A percentile compares a stretch with the other conserved stretches of the same genome.
Conservation (phyloP, 495 filamentous ascomycete genomes). For the Parmelia sp. region DNA sequence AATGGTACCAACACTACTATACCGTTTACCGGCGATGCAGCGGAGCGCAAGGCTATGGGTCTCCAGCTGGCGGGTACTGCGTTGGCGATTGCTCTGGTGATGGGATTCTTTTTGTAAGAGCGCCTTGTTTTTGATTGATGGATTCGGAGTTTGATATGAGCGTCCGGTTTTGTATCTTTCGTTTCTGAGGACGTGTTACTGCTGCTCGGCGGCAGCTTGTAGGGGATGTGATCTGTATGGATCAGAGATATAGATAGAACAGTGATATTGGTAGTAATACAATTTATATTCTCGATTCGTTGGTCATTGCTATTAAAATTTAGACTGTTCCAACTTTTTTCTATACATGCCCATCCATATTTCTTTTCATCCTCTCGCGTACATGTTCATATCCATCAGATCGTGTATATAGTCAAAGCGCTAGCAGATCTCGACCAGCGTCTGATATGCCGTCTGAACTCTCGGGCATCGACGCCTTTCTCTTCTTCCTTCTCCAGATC, state of each 20-base stretch:
- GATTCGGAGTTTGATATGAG: background rate
- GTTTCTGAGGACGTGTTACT: background rate
- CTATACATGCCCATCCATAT: background rate
- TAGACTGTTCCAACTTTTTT: background rate
- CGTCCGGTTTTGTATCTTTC: background rate
- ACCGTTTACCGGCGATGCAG: slow-evolving; percentile 14
- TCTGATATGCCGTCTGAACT: background rate
- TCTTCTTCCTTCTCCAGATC: slow-evolving; percentile 14
- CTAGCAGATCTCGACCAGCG: slow-evolving; percentile 6
- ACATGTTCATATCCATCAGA: slow-evolving; percentile 8
- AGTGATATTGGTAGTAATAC: background rate
- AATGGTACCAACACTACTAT: slow-evolving; percentile 16
- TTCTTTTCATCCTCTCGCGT: slow-evolving; percentile 4
- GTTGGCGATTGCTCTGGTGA: background rate
- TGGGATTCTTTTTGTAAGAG: background rate
- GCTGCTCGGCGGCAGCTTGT: background rate
- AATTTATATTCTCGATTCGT: background rate
- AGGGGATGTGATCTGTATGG: background rate
- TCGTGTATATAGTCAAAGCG: slow-evolving; percentile 11
- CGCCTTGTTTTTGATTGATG: background rate
- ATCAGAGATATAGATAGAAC: background rate
- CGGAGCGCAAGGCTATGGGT: background rate
- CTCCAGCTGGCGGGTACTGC: background rate
- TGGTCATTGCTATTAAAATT: background rate
- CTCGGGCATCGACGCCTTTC: slow-evolving; percentile 14